phyloP scores from a whole-genome alignment of 176 grass and related monocot species.

The Bromus sterilis region DNA sequence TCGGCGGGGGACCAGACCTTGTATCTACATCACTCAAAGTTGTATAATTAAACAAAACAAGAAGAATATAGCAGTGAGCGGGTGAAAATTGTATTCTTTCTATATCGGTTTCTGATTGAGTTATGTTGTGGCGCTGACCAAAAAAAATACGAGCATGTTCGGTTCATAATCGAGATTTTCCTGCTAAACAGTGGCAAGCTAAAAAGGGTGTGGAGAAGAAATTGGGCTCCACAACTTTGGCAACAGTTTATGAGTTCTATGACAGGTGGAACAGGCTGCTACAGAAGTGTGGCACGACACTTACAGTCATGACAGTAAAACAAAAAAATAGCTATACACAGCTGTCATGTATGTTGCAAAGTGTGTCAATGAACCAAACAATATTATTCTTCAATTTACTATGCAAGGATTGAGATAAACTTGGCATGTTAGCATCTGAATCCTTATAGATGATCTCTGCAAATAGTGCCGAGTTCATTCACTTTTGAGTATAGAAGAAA shows the following conservation, averaged over 20 bases:
- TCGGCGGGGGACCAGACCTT: neutral
- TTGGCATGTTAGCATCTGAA: neutral
- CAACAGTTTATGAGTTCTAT: neutral
- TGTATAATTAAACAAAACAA: neutral
- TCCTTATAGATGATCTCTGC: neutral
- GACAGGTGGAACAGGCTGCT: neutral
- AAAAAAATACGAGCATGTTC: neutral
- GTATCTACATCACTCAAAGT: neutral
- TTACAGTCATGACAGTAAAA: neutral
- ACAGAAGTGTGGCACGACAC: neutral
- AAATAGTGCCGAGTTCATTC: neutral
- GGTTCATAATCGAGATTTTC: neutral
- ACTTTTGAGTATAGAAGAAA: neutral
- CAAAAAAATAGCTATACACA: neutral
- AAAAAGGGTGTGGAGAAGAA: neutral
- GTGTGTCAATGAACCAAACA: neutral
- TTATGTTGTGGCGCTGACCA: neutral
- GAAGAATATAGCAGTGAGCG: neutral
- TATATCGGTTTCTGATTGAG: neutral
- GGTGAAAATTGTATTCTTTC: neutral
- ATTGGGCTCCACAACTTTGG: neutral
- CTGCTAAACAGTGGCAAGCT: neutral
- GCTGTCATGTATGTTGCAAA: neutral
- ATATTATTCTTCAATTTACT: neutral
- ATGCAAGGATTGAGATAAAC: neutral